Base-by-base conservation (phyloP, 2,329 filamentous ascomycete species). In the Ceratocystis cacaofunesta region DNA sequence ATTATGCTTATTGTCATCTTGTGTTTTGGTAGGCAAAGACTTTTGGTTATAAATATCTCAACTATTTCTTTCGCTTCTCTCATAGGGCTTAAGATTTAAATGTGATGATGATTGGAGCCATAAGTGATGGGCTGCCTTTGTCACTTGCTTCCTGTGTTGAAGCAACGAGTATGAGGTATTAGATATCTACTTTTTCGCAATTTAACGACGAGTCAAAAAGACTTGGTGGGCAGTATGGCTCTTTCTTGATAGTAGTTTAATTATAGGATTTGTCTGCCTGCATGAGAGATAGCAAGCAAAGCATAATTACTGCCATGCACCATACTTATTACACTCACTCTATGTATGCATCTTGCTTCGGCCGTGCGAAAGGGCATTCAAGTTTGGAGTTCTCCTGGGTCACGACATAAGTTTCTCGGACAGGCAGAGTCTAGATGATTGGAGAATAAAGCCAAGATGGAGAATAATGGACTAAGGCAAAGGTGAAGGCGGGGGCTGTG, bases 1-100 rank as follows among this genome's bases (percentile, higher is more conserved):
- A 36, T 58, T 58, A 58, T 58, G 55, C 55, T 58, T 58, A 58
- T 58, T 58, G 28, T 58, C 55, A 58, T 58, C 15, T n/a, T 58
- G 28, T 58, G 55, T 19, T 58, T 12, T 15, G 17, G 55, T 12
- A 28, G 15, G 30, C 15, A n/a, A 5, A 58, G 28, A 19, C 36
- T 58, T 36, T 36, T 22, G 28, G 5, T 8, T 58, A 19, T 8
- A 30, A n/a, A 19, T n/a, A 36, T 36, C 6, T 3, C 28, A 32
- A 36, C 17, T 28, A 17, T 58, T 58, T 19, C n/a, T 22, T 55
- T 55, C 10, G 50, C 15, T n/a, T 36, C 17, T n/a, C 8, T 0
- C 6, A 30, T 58, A 58, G n/a, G 17, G 55, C 55, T 58, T 36
- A 36, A 2, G 55, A 30, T 58, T 19, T 10, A n/a, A 36, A 8